Conservation (phyloP, 805 yeast genomes). For the Saccharomyces mikatae region DNA sequence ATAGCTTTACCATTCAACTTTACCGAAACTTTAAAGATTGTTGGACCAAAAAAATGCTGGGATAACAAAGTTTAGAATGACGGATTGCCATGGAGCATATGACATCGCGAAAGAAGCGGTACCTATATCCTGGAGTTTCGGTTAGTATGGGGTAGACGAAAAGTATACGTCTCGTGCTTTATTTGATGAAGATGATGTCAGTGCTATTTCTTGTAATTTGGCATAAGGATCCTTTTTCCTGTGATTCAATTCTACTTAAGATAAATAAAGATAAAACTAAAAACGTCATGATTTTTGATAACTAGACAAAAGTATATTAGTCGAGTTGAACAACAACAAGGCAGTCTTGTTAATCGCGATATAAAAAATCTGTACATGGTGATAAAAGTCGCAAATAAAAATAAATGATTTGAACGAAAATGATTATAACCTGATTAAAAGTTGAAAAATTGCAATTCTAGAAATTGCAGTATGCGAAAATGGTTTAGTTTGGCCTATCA, state of each 20-base stretch:
- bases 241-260: background rate
- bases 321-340: background rate
- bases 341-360: background rate
- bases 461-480: slow-evolving; percentile 45
- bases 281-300: background rate
- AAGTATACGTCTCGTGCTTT: background rate
- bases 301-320: background rate
- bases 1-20: background rate
- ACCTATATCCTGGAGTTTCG: background rate
- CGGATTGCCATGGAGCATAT: background rate
- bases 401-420: background rate
- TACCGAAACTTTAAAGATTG: background rate
- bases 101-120: background rate
- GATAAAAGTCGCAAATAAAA: background rate
- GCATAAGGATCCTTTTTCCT: background rate
- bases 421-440: background rate
- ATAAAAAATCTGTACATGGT: background rate
- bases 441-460: slow-evolving; percentile 17
- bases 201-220: background rate
- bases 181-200: background rate
- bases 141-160: background rate
- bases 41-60: background rate
- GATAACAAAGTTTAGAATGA: background rate
- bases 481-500: slow-evolving; percentile 22
- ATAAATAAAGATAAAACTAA: background rate